Percentiles rank a stretch among this genome's conserved stretches.
These are phyloP conservation scores for Coelastrella sp. DNA, from an alignment of 139 green algal species.

Conservation along the genomic window DNA sequence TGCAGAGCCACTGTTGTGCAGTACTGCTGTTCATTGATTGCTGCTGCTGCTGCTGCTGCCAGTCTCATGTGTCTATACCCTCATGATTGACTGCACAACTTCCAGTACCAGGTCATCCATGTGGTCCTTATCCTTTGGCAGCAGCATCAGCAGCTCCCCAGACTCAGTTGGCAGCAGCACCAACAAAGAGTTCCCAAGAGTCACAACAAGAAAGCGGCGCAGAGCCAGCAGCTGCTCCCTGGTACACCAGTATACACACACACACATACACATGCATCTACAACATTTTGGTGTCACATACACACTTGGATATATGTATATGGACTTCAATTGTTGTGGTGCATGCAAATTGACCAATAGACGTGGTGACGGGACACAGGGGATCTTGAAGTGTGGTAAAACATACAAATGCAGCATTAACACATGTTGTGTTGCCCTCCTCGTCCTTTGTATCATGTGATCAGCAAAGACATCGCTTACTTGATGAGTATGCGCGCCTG, in stretches of 20 bases:
- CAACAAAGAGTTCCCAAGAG: neutral
- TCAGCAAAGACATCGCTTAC: neutral
- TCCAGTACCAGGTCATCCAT: constrained; percentile 15
- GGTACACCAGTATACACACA: neutral
- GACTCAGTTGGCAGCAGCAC: neutral
- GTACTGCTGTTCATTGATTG: neutral
- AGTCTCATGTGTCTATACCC: neutral
- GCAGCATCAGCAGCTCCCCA: constrained; percentile 25
- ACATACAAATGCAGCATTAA: neutral
- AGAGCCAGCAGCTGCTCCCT: constrained; percentile 21
- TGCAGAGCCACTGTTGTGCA: neutral
- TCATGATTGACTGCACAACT: constrained; percentile 15
- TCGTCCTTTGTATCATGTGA: too few species aligned
- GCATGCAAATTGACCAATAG: too few species aligned
- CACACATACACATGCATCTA: neutral
- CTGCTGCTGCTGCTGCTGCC: neutral
- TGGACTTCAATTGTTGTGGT: too few species aligned
- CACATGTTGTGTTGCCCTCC: neutral
- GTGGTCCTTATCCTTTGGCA: neutral
- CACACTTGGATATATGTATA: too few species aligned
- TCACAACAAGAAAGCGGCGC: neutral
- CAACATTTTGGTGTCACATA: too few species aligned
- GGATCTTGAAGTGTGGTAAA: too few species aligned
- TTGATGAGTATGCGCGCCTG: neutral
- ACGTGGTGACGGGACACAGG: too few species aligned